A percentile compares a stretch with the other conserved stretches of the same genome.
phyloP scores from a whole-genome alignment of 768 basidiomycete genomes.

The Gymnopilus junonius region DNA sequence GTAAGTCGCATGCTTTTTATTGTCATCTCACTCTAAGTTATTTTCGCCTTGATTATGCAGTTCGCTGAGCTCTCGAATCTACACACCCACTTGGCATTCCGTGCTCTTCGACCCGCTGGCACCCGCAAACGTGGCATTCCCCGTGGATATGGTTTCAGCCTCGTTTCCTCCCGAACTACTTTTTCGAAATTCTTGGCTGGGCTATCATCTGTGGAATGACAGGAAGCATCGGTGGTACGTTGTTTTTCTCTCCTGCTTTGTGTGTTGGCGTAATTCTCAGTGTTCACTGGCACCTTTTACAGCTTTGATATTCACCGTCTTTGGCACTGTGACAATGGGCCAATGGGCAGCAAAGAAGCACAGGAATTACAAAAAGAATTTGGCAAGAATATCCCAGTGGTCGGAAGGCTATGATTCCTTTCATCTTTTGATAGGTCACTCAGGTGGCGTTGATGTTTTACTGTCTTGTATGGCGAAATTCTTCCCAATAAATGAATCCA shows the following conservation, averaged over 20 bases:
- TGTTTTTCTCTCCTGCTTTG: neutral
- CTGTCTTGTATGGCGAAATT: neutral
- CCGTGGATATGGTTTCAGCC: conserved; percentile 87
- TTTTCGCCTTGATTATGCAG: conserved; percentile 47
- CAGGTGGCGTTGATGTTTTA: neutral
- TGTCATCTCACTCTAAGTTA: conserved; percentile 1
- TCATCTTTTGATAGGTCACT: conserved; percentile 47
- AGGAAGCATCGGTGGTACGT: conserved; percentile 72
- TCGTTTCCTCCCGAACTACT: conserved; percentile 94
- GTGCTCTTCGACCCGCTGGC: conserved; percentile 81
- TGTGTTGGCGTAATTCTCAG: too few relatives aligned
- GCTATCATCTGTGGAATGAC: conserved; percentile 74
- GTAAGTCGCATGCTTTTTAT: conserved; percentile 58
- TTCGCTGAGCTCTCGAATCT: conserved; percentile 87
- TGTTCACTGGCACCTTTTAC: too few relatives aligned
- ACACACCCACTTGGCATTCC: conserved; percentile 79
- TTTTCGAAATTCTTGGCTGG: conserved; percentile 88
- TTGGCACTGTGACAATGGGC: conserved; percentile 71
- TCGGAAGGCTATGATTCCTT: conserved; percentile 83
- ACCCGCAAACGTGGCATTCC: conserved; percentile 85
- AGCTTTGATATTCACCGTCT: conserved; percentile 53
- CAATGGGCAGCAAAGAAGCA: conserved; percentile 95
- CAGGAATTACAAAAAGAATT: conserved; percentile 87
- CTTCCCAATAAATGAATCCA: neutral
- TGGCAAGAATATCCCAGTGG: conserved; percentile 79